Evolutionary conservation across 2,329 filamentous ascomycete species (phyloP).

Genomic region (Clonostachys sp.): DNA sequence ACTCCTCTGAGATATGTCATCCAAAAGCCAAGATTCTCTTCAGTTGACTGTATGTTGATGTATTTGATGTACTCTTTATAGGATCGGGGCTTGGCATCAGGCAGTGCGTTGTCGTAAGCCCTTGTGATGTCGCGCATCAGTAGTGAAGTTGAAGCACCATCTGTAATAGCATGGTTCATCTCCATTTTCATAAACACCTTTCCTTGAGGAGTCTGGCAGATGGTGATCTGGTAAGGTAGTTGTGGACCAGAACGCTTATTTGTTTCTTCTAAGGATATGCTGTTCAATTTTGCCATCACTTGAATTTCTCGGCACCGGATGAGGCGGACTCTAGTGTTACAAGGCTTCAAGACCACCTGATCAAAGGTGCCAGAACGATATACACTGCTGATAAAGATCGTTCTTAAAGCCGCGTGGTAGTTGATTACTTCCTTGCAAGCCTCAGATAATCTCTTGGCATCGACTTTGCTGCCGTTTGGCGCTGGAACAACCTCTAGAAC

Average conservation of each 20-base stretch:
- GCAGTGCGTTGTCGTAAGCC: constrained; percentile 13
- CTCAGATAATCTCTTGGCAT: constrained; percentile 2
- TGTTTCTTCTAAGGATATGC: constrained; percentile 6
- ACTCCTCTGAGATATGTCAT: constrained; percentile 2
- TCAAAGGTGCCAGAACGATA: constrained; percentile 12
- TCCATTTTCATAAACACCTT: constrained; percentile 17
- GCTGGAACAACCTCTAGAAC: constrained; percentile 6
- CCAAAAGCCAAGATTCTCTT: constrained; percentile 11
- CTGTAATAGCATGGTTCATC: constrained; percentile 25
- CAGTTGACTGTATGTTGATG: constrained; percentile 4
- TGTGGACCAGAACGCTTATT: constrained; percentile 6
- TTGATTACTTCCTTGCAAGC: constrained; percentile 12
- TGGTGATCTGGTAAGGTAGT: constrained; percentile 14
- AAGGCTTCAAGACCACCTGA: constrained; percentile 18
- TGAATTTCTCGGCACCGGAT: constrained; percentile 13
- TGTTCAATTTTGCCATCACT: constrained; percentile 12
- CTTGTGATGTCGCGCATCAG: constrained; percentile 19
- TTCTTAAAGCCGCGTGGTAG: constrained; percentile 20
- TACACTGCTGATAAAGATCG: constrained; percentile 21
- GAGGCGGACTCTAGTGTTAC: not conserved
- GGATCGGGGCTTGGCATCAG: not conserved
- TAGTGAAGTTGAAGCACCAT: constrained; percentile 20
- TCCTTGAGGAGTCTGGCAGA: constrained; percentile 9
- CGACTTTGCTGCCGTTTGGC: not conserved
- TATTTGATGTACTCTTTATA: constrained; percentile 12